Percentiles rank a stretch among this genome's conserved stretches.
These are phyloP conservation scores for Dendrobium catenatum DNA, from an alignment of 106 monocot species.

Conservation along the genomic window DNA sequence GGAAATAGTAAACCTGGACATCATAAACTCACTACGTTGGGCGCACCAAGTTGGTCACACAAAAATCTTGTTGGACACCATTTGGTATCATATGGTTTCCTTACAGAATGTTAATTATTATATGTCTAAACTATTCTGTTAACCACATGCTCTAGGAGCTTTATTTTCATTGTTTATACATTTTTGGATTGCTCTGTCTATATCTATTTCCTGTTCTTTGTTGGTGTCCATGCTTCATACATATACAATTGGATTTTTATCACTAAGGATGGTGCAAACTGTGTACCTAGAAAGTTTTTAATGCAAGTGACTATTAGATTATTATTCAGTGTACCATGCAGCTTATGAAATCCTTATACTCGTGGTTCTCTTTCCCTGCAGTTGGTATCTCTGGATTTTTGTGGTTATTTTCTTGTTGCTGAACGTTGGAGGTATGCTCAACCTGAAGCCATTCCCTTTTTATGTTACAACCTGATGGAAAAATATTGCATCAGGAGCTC, in stretches of 20 bases:
- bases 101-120: background rate
- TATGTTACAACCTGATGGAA: too few relatives aligned
- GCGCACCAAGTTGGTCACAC: background rate
- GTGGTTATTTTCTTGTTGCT: constrained; percentile 73
- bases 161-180: background rate
- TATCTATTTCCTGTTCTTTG: background rate
- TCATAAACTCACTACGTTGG: background rate
- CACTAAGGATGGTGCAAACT: background rate
- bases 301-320: background rate
- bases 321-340: background rate
- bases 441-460: too few relatives aligned
- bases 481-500: too few relatives aligned
- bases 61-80: background rate
- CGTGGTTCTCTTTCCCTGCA: constrained; percentile 25
- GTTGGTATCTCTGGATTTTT: constrained; percentile 91
- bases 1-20: background rate
- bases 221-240: background rate
- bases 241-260: background rate
- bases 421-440: constrained; percentile 59
- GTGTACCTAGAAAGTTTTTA: background rate
- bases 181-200: background rate
- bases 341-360: background rate
- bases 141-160: background rate
- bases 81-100: background rate
- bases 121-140: background rate